Conservation (phyloP, 257 asterid species). For the Nicotiana tomentosiformis region DNA sequence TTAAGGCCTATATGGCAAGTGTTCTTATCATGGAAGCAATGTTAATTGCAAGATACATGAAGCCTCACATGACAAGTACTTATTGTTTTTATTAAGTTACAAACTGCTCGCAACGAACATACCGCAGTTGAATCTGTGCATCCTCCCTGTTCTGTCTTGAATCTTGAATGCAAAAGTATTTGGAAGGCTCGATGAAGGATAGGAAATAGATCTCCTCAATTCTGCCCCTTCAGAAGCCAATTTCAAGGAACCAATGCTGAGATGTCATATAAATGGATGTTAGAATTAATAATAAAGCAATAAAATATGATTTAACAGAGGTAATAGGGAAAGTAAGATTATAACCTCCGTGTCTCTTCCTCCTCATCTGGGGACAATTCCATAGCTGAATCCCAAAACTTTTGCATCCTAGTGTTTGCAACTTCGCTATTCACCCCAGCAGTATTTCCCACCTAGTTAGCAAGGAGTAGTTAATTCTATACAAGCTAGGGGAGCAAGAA, state of each 20-base stretch:
- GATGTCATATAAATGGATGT: constrained; percentile 16
- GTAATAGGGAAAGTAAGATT: neutral
- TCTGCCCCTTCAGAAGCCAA: constrained; percentile 74
- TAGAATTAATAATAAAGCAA: constrained; percentile 6
- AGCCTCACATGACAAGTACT: neutral
- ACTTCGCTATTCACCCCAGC: constrained; percentile 61
- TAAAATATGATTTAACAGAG: neutral
- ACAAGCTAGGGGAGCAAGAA: neutral
- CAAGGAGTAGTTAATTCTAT: neutral
- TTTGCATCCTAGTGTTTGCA: constrained; percentile 76
- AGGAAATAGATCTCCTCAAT: constrained; percentile 47
- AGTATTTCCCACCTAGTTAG: constrained; percentile 66
- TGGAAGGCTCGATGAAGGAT: constrained; percentile 42
- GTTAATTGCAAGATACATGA: neutral
- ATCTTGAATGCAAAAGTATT: constrained; percentile 69
- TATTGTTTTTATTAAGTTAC: neutral
- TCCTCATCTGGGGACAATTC: constrained; percentile 69
- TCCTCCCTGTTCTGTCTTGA: constrained; percentile 78
- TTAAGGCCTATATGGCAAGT: neutral
- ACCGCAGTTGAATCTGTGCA: constrained; percentile 88
- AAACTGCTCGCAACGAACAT: neutral
- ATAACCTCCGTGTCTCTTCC: constrained; percentile 71
- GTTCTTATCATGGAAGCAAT: neutral
- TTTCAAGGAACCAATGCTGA: constrained; percentile 70
- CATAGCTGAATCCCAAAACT: constrained; percentile 95